Evolutionary conservation across 2,329 filamentous ascomycete genomes (phyloP), one percentile per base, ranked within the genome.

Genomic region (Biscogniauxia marginata): DNA sequence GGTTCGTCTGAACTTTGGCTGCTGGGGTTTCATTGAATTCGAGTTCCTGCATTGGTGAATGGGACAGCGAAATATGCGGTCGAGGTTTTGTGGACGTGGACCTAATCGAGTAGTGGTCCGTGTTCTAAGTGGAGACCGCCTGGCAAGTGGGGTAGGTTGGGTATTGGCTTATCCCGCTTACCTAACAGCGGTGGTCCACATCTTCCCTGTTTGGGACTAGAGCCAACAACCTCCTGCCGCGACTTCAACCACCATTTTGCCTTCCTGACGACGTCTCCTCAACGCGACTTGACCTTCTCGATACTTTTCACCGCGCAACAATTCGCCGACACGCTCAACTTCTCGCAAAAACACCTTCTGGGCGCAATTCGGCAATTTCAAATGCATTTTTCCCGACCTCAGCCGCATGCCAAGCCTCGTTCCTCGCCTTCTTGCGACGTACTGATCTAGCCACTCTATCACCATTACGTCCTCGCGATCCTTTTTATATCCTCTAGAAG

Each of bases 351-450:
- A 11, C 5, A 16, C 30, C 24, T 5, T 7, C n/a, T 19, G 30
- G 23, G 13, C 24, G 18, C 34, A 25, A 18, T 49, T 1, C 60
- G 46, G 55, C 50, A 55, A 52, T 62, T 59, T 65, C 68, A 66
- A 69, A 71, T 71, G 69, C 66, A 63, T 71, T 58, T 66, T 70
- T 68, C 64, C 59, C 64, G 60, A 56, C 60, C 51, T 56, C 61
- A 61, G 53, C 64, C 65, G 55, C 64, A 62, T 55, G 59, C 61
- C 56, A 65, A 64, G 58, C 57, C 66, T 66, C 63, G 67, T 63
- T 63, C 65, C 63, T 57, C 65, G 56, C 59, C 63, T 65, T 51
- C 66, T 67, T 70, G 69, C 68, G 68, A 71, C 69, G 68, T 68
- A 67, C 68, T 71, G 69, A 71, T 65, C 65, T 63, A 63, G 55